Evolutionary conservation across 2,329 filamentous ascomycete genomes (phyloP).

Genomic region (Neurospora sp.): DNA sequence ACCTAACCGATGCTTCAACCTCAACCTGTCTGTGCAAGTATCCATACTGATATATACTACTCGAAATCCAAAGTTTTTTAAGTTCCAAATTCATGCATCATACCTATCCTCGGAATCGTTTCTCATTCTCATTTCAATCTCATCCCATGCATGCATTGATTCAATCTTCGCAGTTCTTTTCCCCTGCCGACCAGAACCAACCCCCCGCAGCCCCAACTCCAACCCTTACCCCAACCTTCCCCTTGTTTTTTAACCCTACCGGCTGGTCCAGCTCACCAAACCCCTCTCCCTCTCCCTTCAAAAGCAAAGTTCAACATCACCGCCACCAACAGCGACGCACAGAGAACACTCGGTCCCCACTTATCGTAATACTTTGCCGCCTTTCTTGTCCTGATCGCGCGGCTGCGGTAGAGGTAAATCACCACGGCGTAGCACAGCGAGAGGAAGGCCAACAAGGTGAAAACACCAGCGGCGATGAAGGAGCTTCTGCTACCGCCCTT

Average conservation of each 20-base stretch:
- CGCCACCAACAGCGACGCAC: constrained; percentile 60
- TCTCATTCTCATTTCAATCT: background rate
- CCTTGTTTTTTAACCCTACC: too few relatives aligned
- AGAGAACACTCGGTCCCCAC: constrained; percentile 72
- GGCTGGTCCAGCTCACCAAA: constrained; percentile 32
- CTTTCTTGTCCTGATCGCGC: constrained; percentile 70
- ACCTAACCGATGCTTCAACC: background rate
- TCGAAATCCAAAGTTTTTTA: background rate
- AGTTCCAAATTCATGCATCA: background rate
- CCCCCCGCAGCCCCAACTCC: background rate
- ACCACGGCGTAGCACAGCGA: constrained; percentile 74
- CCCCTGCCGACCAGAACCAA: background rate
- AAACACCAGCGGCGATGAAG: constrained; percentile 62
- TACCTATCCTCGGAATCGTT: background rate
- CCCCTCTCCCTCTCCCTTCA: constrained; percentile 51
- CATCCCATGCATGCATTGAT: background rate
- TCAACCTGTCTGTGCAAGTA: background rate
- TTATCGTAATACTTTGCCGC: constrained; percentile 90
- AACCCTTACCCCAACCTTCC: background rate
- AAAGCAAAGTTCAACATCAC: constrained; percentile 73
- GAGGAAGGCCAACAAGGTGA: constrained; percentile 70
- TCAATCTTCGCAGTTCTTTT: background rate
- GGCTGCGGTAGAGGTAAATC: constrained; percentile 81
- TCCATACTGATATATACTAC: background rate
- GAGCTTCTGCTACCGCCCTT: constrained; percentile 43